These are phyloP conservation scores for Emiliania huxleyi DNA, from an alignment of 78 protist species.

Conservation along the genomic window DNA sequence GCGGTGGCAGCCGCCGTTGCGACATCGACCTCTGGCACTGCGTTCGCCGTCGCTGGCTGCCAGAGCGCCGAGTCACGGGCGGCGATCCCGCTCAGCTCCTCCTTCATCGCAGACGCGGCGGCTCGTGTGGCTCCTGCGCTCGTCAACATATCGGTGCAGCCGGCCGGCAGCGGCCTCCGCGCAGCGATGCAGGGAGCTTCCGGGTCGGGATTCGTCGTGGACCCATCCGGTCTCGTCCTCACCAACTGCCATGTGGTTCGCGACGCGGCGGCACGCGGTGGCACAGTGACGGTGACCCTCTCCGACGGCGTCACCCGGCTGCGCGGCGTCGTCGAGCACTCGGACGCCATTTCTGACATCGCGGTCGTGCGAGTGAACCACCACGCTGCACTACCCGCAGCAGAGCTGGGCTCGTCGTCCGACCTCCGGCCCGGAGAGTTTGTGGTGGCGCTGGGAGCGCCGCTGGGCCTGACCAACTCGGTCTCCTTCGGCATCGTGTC, in stretches of 20 bases:
- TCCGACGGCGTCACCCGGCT: neutral
- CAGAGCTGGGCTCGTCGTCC: neutral
- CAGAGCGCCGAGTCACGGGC: neutral
- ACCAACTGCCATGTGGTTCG: conserved; percentile 1
- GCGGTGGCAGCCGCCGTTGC: too few species aligned
- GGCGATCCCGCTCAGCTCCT: neutral
- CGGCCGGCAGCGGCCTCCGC: neutral
- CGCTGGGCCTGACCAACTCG: neutral
- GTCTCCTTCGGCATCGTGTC: conserved; percentile 27
- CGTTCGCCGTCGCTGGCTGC: too few species aligned
- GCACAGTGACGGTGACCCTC: neutral
- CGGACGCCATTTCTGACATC: neutral
- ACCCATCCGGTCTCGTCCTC: neutral
- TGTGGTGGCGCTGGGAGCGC: conserved; percentile 31
- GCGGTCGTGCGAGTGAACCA: neutral
- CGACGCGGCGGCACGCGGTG: neutral
- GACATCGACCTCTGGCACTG: too few species aligned
- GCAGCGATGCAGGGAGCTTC: neutral
- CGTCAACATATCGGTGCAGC: neutral
- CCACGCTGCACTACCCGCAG: neutral
- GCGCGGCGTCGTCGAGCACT: neutral
- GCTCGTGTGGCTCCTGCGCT: neutral
- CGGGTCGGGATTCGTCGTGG: neutral
- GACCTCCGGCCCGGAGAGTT: conserved; percentile 7
- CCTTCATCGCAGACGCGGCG: neutral